Conservation (phyloP, 148 eudicot genomes). For the Silene uniflora region DNA sequence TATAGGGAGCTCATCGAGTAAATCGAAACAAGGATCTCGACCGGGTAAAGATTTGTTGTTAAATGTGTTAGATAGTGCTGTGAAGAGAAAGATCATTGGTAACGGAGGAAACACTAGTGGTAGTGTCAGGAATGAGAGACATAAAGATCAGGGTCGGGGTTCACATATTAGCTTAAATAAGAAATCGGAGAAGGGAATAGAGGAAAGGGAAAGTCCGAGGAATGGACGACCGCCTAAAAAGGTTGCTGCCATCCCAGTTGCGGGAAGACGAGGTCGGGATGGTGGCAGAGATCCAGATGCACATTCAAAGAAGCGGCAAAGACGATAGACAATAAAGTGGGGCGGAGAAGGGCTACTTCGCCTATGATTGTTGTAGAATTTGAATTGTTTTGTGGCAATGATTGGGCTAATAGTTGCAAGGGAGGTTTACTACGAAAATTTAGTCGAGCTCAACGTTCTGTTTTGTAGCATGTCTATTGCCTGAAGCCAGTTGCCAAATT, state of each 20-base stretch:
- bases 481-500: neutral
- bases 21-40: slow-evolving; percentile 30
- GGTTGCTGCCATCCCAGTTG: slow-evolving; percentile 33
- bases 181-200: slow-evolving; percentile 21
- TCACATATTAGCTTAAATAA: neutral
- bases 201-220: slow-evolving; percentile 25
- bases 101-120: slow-evolving; percentile 20
- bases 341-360: neutral
- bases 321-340: neutral
- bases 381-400: neutral
- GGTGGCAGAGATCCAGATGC: slow-evolving; percentile 27
- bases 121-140: slow-evolving; percentile 27
- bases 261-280: slow-evolving; percentile 35
- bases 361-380: slow-evolving; percentile 12
- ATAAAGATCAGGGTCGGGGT: slow-evolving; percentile 28
- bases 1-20: slow-evolving; percentile 29
- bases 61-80: slow-evolving; percentile 33
- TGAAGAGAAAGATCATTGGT: slow-evolving; percentile 23
- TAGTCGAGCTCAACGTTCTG: neutral
- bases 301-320: slow-evolving; percentile 43
- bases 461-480: neutral
- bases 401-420: neutral
- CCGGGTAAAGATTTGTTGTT: slow-evolving; percentile 29
- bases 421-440: neutral
- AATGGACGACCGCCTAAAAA: slow-evolving; percentile 47